Evolutionary conservation across 1,284 basidiomycete genomes (phyloP).

Genomic region (Leccinum fallax): DNA sequence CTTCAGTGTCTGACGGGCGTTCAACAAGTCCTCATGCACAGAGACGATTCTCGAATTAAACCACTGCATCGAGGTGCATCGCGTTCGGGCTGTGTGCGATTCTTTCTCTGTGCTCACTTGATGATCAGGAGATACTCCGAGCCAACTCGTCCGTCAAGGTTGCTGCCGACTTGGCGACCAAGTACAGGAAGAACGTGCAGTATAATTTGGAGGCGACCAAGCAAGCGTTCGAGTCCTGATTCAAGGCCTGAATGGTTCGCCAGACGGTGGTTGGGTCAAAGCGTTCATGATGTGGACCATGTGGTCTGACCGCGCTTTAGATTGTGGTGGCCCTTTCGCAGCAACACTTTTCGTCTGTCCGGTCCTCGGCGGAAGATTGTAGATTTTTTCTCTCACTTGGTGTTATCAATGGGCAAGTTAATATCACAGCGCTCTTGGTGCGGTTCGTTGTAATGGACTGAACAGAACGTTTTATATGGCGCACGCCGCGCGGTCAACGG

Average conservation of each 20-base stretch:
- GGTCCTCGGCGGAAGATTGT: neutral
- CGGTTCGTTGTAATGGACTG: neutral
- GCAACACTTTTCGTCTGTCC: too few relatives aligned
- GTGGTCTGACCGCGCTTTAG: neutral
- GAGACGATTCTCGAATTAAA: conserved; percentile 83
- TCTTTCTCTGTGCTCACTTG: neutral
- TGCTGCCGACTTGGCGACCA: conserved; percentile 76
- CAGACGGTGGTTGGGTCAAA: neutral
- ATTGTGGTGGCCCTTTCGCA: neutral
- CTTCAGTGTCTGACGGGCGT: conserved; percentile 7
- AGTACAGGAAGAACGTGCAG: conserved; percentile 84
- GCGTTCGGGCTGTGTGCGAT: neutral
- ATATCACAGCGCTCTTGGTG: neutral
- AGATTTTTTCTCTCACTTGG: neutral
- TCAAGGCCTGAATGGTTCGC: neutral
- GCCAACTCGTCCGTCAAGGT: conserved; percentile 73
- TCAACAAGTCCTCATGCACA: conserved; percentile 70
- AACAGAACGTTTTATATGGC: neutral
- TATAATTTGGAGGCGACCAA: conserved; percentile 79
- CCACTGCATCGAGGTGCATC: conserved; percentile 66
- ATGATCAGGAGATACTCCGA: conserved; percentile 63
- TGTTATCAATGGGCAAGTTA: neutral
- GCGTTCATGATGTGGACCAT: neutral
- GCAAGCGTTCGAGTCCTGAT: conserved; percentile 23
- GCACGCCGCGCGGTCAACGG: too few relatives aligned